phyloP scores from a whole-genome alignment of 2,329 filamentous ascomycete genomes.

The Hyphodiscus sp. region DNA sequence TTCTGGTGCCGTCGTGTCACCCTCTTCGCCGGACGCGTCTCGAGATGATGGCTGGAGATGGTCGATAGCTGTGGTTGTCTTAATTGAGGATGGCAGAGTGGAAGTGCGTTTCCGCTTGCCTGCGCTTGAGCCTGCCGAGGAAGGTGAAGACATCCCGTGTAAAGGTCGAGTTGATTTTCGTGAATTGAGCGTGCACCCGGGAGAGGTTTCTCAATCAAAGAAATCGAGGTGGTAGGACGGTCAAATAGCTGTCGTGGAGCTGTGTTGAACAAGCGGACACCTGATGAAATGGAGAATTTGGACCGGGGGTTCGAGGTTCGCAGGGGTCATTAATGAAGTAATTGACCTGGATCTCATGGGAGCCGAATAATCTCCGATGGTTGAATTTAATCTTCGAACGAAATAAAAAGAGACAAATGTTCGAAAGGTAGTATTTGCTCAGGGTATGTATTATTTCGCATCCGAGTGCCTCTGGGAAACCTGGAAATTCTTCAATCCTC shows the following conservation, averaged over 20 bases:
- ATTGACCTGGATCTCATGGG: background rate
- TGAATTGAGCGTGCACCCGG: background rate
- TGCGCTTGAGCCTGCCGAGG: constrained; percentile 27
- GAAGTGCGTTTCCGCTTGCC: constrained; percentile 76
- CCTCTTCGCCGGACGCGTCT: constrained; percentile 78
- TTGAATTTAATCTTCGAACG: background rate
- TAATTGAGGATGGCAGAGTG: constrained; percentile 41
- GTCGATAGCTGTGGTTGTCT: constrained; percentile 48
- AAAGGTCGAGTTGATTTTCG: background rate
- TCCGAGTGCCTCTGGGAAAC: background rate
- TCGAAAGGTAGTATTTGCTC: too few species aligned
- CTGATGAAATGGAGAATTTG: background rate
- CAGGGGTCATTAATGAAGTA: background rate
- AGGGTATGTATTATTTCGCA: too few species aligned
- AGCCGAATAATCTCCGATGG: background rate
- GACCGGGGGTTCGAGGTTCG: background rate
- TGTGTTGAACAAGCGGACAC: background rate
- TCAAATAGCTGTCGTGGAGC: background rate
- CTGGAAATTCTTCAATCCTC: background rate
- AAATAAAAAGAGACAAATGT: background rate
- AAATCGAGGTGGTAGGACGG: background rate
- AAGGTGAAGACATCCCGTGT: constrained; percentile 30
- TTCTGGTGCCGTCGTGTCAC: constrained; percentile 63
- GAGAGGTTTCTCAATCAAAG: background rate
- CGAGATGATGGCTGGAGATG: constrained; percentile 63